Evolutionary conservation across 2,329 filamentous ascomycete species (phyloP).

Genomic region (Apiospora saccharicola): DNA sequence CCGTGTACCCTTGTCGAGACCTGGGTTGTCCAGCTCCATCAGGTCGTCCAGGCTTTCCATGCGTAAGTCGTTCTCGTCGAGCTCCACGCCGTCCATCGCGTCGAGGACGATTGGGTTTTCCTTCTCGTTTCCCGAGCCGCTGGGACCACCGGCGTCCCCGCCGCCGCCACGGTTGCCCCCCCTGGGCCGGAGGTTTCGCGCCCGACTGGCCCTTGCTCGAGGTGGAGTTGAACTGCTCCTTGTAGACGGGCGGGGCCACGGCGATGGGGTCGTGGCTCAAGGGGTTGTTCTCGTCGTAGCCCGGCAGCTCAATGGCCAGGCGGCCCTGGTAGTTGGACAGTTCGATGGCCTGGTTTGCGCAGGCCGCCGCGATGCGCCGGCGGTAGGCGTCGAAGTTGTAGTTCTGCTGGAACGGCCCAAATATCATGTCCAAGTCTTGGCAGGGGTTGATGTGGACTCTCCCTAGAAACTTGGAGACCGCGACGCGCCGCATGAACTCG

Average conservation of each 20-base stretch:
- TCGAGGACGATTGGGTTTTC: neutral
- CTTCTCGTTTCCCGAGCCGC: neutral
- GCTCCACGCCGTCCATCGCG: neutral
- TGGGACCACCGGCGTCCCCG: neutral
- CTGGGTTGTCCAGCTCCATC: neutral
- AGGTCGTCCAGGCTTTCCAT: neutral
- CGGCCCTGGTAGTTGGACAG: neutral
- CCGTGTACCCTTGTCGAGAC: too few species aligned
- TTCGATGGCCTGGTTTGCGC: neutral
- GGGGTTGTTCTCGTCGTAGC: neutral
- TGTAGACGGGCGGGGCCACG: too few species aligned
- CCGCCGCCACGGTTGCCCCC: too few species aligned
- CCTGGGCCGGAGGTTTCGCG: too few species aligned
- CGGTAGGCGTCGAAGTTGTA: neutral
- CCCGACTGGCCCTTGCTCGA: too few species aligned
- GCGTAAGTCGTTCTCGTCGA: neutral
- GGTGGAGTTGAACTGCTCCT: too few species aligned
- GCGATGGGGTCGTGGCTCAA: neutral
- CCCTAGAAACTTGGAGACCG: neutral
- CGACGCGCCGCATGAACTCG: neutral
- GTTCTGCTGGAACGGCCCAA: neutral
- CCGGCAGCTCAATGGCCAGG: neutral
- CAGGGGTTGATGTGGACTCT: neutral
- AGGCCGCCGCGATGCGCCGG: neutral
- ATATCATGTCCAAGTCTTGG: neutral